Percentiles rank a stretch among this genome's conserved stretches.
Evolutionary conservation across 768 basidiomycete genomes (phyloP).

Genomic region (Lyophyllum atratum): DNA sequence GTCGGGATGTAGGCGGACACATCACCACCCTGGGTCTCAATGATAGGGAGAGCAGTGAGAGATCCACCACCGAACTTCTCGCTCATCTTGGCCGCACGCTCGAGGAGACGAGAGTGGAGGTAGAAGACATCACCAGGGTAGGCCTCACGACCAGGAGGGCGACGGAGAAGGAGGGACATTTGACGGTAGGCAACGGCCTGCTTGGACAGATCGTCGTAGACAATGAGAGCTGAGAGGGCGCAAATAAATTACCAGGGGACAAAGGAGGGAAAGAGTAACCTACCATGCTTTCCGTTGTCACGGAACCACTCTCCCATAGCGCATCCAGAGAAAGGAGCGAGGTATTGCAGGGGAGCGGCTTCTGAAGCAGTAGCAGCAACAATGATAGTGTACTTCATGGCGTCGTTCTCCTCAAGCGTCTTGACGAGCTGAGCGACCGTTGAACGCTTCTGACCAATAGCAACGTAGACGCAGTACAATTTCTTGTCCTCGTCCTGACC

Average conservation of each 20-base stretch:
- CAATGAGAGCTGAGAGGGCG: constrained; percentile 74
- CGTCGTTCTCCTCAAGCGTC: constrained; percentile 99
- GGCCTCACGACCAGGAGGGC: constrained; percentile 99
- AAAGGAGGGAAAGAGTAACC: constrained; percentile 21
- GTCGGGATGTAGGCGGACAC: constrained; percentile 99
- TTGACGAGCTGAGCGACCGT: constrained; percentile 99
- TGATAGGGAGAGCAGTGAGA: constrained; percentile 97
- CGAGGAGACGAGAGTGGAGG: constrained; percentile 99
- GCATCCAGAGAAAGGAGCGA: constrained; percentile 99
- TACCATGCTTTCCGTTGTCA: constrained; percentile 99
- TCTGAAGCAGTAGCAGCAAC: constrained; percentile 99
- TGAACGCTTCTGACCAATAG: constrained; percentile 98
- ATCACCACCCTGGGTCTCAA: constrained; percentile 99
- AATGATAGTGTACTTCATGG: constrained; percentile 99
- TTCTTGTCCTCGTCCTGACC: constrained; percentile 96
- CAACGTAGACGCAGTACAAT: constrained; percentile 99
- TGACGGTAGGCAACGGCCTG: constrained; percentile 99
- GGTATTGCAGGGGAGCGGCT: constrained; percentile 98
- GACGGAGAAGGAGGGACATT: constrained; percentile 99
- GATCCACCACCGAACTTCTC: constrained; percentile 99
- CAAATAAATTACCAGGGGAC: constrained; percentile 6
- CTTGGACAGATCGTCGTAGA: constrained; percentile 99
- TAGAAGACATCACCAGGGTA: constrained; percentile 99
- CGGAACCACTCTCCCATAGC: constrained; percentile 99
- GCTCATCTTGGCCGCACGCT: constrained; percentile 99